These are phyloP conservation scores for Cladosporium cucumerinum DNA, from an alignment of 2,329 filamentous ascomycete genomes.

Conservation along the genomic window DNA sequence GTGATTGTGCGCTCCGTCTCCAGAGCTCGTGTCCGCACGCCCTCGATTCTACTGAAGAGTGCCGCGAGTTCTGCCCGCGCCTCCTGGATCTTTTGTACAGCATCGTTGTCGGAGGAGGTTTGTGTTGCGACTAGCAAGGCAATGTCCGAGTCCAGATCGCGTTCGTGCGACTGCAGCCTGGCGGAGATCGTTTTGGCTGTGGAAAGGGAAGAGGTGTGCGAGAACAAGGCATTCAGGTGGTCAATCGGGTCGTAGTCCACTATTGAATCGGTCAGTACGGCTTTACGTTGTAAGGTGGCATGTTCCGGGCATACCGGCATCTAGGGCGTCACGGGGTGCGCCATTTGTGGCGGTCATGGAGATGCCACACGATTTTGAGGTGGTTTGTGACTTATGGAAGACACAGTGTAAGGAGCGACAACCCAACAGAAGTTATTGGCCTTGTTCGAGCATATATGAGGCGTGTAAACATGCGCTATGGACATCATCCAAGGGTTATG, in stretches of 20 bases:
- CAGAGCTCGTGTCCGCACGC: constrained; percentile 80
- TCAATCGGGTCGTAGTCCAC: constrained; percentile 88
- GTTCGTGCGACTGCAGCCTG: constrained; percentile 69
- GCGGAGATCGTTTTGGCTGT: constrained; percentile 72
- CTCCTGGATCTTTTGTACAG: constrained; percentile 84
- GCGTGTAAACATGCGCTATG: not conserved
- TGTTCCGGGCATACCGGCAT: constrained; percentile 6
- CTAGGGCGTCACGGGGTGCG: constrained; percentile 11
- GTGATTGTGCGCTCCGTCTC: constrained; percentile 95
- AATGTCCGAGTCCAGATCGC: constrained; percentile 80
- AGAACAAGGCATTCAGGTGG: constrained; percentile 91
- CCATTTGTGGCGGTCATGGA: constrained; percentile 16
- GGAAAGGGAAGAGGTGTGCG: constrained; percentile 78
- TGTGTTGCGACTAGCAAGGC: constrained; percentile 68
- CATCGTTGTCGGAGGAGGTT: constrained; percentile 80
- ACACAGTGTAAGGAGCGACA: not conserved
- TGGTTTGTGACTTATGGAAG: not conserved
- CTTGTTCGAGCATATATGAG: not conserved
- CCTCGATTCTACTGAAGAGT: constrained; percentile 92
- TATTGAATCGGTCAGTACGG: constrained; percentile 30
- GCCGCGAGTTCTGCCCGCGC: constrained; percentile 85
- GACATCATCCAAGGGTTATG: not conserved
- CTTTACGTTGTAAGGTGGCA: not conserved
- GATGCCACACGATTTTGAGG: not conserved
- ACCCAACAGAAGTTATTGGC: not conserved